These are phyloP conservation scores for Phytophthora syringae DNA, from an alignment of 352 stramenopile species.

Conservation along the genomic window DNA sequence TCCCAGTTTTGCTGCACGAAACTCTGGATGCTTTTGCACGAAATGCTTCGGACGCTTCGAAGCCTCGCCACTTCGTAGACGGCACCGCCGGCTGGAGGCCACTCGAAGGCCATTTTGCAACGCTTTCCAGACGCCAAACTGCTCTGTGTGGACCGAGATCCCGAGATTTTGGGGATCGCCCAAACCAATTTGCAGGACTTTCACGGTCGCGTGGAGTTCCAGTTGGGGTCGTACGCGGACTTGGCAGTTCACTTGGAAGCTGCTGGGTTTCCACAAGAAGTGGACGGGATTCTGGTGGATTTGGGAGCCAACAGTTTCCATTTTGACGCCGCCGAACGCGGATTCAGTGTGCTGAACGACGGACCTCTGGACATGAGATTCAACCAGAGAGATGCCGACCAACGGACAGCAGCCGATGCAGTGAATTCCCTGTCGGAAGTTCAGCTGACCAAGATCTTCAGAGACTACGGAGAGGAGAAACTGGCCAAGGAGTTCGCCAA, in stretches of 20 bases:
- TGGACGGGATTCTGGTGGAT: slow-evolving; percentile 80
- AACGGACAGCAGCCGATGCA: slow-evolving; percentile 60
- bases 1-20: slow-evolving; percentile 70
- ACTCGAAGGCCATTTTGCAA: slow-evolving; percentile 67
- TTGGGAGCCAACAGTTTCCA: slow-evolving; percentile 87
- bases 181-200: slow-evolving; percentile 56
- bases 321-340: slow-evolving; percentile 70
- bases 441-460: slow-evolving; percentile 79
- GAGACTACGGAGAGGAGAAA: slow-evolving; percentile 70
- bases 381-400: slow-evolving; percentile 44
- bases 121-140: slow-evolving; percentile 49
- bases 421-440: slow-evolving; percentile 80
- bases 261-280: slow-evolving; percentile 50
- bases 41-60: slow-evolving; percentile 21
- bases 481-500: slow-evolving; percentile 85
- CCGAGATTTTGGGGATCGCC: slow-evolving; percentile 70
- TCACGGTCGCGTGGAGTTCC: slow-evolving; percentile 58
- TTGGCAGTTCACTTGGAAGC: slow-evolving; percentile 44
- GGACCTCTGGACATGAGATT: slow-evolving; percentile 86
- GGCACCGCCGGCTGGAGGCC: slow-evolving; percentile 75
- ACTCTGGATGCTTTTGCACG: slow-evolving; percentile 42
- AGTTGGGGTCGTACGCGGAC: slow-evolving; percentile 66
- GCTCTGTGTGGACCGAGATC: slow-evolving; percentile 85
- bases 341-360: slow-evolving; percentile 79
- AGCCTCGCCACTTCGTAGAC: slow-evolving; percentile 67